Evolutionary conservation across 2,329 filamentous ascomycete species (phyloP), one percentile per base, ranked within the genome.

Genomic region (Gaeumannomyces tritici): DNA sequence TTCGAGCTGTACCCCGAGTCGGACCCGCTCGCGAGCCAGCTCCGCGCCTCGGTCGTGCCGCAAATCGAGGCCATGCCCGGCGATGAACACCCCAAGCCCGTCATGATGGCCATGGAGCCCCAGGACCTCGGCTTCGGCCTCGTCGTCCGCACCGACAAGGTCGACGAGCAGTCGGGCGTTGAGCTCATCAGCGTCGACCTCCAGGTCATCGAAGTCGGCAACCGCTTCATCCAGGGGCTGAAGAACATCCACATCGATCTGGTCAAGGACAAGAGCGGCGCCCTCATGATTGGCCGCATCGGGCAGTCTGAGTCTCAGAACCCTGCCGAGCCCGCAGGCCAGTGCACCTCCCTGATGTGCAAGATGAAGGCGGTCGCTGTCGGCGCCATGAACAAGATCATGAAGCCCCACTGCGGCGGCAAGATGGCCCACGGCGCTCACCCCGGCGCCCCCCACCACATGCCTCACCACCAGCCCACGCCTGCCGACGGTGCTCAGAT

Each of bases 181-280:
- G 73, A 82, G 63, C 71, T 87, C 3, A 71, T 87, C 61, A 72
- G 76, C 51, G 69, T 89, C 63, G 77, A 83, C 65, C 73, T 89
- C 51, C 78, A 84, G 66, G 80, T 89, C 64, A 79, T 86, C 64
- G 80, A 86, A 70, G 81, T 89, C 29, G 83, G 83, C 63, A 73
- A 79, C 61, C 74, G 77, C 56, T 84, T 85, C 63, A 72, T 88
- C 62, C 74, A 82, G 57, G 78, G 74, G 28, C 76, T 87, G 28
- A 80, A 83, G 51, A 75, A 75, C 31, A 77, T 91, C 63, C 80
- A 82, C 57, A 76, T 90, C 57, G 83, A 82, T 67, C 75, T 90
- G 24, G 77, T 91, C 71, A 83, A 86, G 76, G 83, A 82, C 1
- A 77, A 79, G 4, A 73, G 73, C 21, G 80, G 80, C 62, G 80